Conservation (phyloP, 1,139 yeast genomes). For the Yamadazyma dushanensis region DNA sequence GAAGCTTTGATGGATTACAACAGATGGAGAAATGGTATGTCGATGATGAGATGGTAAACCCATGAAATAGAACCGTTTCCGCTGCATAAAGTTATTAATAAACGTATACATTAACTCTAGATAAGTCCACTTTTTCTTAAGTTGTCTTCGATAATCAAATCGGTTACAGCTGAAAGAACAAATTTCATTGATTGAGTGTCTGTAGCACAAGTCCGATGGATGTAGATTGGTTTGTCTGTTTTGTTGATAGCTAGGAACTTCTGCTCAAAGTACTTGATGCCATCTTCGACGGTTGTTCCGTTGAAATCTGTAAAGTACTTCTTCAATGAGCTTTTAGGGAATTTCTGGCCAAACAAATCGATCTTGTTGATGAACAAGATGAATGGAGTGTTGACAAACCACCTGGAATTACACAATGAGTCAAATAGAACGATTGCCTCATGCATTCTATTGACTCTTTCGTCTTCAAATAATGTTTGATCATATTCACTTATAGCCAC, state of each 20-base stretch:
- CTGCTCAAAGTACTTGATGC: constrained; percentile 65
- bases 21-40: constrained; percentile 85
- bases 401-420: constrained; percentile 77
- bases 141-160: constrained; percentile 81
- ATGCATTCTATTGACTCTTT: constrained; percentile 83
- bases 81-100: constrained; percentile 8
- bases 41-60: constrained; percentile 71
- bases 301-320: constrained; percentile 72
- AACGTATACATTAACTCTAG: constrained; percentile 21
- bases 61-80: no score
- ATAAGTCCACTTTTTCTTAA: constrained; percentile 81
- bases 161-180: constrained; percentile 90
- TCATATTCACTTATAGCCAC: constrained; percentile 91
- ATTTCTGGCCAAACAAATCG: constrained; percentile 75
- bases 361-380: constrained; percentile 86
- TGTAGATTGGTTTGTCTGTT: constrained; percentile 74
- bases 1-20: constrained; percentile 79
- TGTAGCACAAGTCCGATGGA: constrained; percentile 94
- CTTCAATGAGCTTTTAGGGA: constrained; percentile 61
- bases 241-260: constrained; percentile 62
- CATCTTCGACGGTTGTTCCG: constrained; percentile 68
- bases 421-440: constrained; percentile 87
- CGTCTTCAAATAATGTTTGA: constrained; percentile 89
- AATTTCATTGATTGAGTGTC: constrained; percentile 86
- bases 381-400: constrained; percentile 86